phyloP scores from a whole-genome alignment of 106 monocot genomes.

The Vanilla planifolia region DNA sequence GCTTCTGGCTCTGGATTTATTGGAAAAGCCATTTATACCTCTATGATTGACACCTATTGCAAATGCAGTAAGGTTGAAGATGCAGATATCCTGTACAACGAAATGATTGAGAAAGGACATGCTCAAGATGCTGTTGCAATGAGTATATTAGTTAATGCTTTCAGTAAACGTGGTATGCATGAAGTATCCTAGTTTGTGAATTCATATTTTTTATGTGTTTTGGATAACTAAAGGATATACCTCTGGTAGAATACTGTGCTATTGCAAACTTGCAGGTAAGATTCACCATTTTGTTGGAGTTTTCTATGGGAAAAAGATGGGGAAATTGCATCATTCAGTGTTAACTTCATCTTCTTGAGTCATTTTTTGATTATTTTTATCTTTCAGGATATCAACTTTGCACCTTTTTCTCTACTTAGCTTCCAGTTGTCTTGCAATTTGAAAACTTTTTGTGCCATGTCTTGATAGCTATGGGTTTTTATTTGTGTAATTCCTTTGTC shows the following conservation, averaged over 20 bases:
- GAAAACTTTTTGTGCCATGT: too few species aligned
- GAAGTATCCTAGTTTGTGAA: neutral
- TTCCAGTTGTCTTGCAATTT: too few species aligned
- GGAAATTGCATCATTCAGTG: too few species aligned
- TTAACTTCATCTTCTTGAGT: too few species aligned
- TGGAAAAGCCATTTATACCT: slow-evolving; percentile 35
- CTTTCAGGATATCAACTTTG: too few species aligned
- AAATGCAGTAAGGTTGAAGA: slow-evolving; percentile 64
- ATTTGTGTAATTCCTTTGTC: too few species aligned
- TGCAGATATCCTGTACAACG: slow-evolving; percentile 38
- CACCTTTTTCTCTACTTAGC: too few species aligned
- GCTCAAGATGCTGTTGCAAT: slow-evolving; percentile 48
- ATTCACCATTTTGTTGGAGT: neutral
- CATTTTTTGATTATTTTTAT: too few species aligned
- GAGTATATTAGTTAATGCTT: slow-evolving; percentile 69
- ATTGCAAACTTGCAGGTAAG: neutral
- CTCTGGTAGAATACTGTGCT: neutral
- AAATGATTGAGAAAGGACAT: slow-evolving; percentile 42
- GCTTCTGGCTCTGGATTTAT: slow-evolving; percentile 18
- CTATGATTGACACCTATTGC: slow-evolving; percentile 64
- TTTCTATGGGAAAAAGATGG: too few species aligned
- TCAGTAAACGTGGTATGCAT: slow-evolving; percentile 61
- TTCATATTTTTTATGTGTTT: neutral
- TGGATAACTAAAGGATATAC: neutral
- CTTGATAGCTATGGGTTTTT: too few species aligned